phyloP scores from a whole-genome alignment of 2,329 filamentous ascomycete genomes.

The Cladosporium colombiae region DNA sequence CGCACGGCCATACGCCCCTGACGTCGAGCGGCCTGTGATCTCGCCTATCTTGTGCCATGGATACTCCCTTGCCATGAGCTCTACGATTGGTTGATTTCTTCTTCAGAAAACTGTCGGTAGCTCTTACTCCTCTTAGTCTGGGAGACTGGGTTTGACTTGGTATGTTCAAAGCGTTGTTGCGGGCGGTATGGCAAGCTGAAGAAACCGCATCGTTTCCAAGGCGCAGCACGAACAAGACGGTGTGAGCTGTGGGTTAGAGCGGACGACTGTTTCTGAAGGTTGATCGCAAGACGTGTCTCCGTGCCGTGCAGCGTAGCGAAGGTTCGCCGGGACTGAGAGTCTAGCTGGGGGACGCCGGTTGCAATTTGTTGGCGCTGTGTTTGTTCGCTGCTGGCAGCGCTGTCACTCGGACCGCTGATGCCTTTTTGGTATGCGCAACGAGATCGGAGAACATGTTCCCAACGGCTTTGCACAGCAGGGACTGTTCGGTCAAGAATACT shows the following conservation, averaged over 20 bases:
- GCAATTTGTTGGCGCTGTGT: neutral
- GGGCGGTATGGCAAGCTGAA: neutral
- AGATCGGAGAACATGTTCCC: neutral
- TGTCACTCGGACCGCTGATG: neutral
- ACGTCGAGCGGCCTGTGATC: neutral
- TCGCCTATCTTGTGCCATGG: neutral
- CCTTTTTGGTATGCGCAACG: neutral
- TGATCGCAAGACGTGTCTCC: neutral
- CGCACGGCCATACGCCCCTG: neutral
- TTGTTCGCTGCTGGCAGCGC: neutral
- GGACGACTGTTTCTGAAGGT: neutral
- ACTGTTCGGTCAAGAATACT: neutral
- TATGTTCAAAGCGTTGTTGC: neutral
- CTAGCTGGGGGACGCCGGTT: neutral
- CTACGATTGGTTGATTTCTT: neutral
- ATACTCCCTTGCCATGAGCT: neutral
- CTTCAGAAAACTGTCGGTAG: neutral
- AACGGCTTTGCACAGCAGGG: neutral
- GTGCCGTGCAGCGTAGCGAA: neutral
- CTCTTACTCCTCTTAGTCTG: neutral
- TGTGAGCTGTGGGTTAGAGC: neutral
- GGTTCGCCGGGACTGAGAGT: neutral
- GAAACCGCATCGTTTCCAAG: neutral
- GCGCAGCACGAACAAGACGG: neutral
- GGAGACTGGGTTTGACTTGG: neutral